Conservation (phyloP, 768 basidiomycete species). For the Mycena vulgaris region DNA sequence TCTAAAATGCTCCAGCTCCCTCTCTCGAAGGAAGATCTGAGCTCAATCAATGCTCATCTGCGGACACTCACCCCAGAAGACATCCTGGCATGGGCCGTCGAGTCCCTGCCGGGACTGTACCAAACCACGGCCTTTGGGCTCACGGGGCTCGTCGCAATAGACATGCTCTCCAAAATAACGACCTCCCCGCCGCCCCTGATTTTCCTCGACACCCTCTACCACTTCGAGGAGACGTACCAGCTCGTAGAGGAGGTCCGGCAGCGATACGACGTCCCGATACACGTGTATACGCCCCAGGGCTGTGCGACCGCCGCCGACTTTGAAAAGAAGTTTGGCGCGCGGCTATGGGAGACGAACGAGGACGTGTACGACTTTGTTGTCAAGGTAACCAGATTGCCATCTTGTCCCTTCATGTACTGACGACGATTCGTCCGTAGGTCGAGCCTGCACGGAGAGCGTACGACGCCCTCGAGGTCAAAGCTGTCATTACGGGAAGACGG, state of each 20-base stretch:
- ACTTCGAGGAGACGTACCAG: constrained; percentile 94
- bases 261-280: constrained; percentile 80
- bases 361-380: constrained; percentile 91
- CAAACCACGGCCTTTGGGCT: constrained; percentile 98
- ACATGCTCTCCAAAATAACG: constrained; percentile 93
- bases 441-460: constrained; percentile 95
- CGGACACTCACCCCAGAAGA: constrained; percentile 81
- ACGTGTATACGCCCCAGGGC: constrained; percentile 84
- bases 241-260: constrained; percentile 87
- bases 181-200: constrained; percentile 83
- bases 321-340: constrained; percentile 82
- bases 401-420: background rate
- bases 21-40: constrained; percentile 70
- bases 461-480: constrained; percentile 79
- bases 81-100: constrained; percentile 89
- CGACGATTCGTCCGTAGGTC: constrained; percentile 59
- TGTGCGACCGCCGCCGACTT: constrained; percentile 82
- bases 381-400: constrained; percentile 71
- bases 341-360: constrained; percentile 92
- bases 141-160: constrained; percentile 93
- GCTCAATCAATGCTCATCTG: constrained; percentile 82
- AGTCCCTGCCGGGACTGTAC: constrained; percentile 83
- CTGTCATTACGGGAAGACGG: constrained; percentile 96
- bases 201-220: constrained; percentile 97
- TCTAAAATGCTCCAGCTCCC: constrained; percentile 67